Percentiles rank a stretch among this genome's conserved stretches.
Evolutionary conservation across 2,329 filamentous ascomycete genomes (phyloP).

Genomic region (Colletotrichum simmondsii): DNA sequence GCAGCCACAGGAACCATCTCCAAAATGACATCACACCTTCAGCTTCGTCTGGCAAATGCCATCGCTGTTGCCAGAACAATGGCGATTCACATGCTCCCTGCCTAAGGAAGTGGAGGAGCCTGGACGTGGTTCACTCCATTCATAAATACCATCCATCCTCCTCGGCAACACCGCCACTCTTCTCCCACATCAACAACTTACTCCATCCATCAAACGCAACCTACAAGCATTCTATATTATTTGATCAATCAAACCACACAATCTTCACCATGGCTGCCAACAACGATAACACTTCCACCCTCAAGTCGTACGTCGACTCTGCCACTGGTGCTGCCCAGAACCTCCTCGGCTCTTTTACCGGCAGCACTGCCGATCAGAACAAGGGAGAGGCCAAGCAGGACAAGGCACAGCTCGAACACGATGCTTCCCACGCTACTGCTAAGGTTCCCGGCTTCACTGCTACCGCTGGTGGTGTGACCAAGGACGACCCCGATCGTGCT

Average conservation of each 20-base stretch:
- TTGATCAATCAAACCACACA: background rate
- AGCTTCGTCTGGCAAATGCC: conserved; percentile 7
- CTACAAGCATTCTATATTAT: background rate
- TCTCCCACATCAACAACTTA: background rate
- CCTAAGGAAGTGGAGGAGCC: conserved; percentile 4
- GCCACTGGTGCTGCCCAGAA: conserved; percentile 80
- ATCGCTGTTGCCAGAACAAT: conserved; percentile 25
- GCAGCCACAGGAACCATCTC: conserved; percentile 10
- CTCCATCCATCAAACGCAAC: conserved; percentile 1
- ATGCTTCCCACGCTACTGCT: conserved; percentile 78
- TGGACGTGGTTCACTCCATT: background rate
- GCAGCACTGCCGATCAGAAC: conserved; percentile 74
- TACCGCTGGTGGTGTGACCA: conserved; percentile 74
- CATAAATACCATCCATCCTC: conserved; percentile 24
- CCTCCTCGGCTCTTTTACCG: conserved; percentile 77
- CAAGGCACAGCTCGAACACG: conserved; percentile 73
- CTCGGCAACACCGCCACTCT: accelerated
- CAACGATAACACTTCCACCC: conserved; percentile 70
- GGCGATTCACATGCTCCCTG: conserved; percentile 27
- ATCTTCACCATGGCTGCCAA: conserved; percentile 34
- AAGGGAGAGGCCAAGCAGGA: conserved; percentile 74
- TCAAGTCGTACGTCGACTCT: conserved; percentile 81
- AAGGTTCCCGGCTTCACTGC: conserved; percentile 80
- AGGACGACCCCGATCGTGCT: conserved; percentile 78
- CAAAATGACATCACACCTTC: conserved; percentile 32